A percentile compares a stretch with the other conserved stretches of the same genome.
Evolutionary conservation across 2,329 filamentous ascomycete genomes (phyloP).

Genomic region (Cryphonectria japonica): DNA sequence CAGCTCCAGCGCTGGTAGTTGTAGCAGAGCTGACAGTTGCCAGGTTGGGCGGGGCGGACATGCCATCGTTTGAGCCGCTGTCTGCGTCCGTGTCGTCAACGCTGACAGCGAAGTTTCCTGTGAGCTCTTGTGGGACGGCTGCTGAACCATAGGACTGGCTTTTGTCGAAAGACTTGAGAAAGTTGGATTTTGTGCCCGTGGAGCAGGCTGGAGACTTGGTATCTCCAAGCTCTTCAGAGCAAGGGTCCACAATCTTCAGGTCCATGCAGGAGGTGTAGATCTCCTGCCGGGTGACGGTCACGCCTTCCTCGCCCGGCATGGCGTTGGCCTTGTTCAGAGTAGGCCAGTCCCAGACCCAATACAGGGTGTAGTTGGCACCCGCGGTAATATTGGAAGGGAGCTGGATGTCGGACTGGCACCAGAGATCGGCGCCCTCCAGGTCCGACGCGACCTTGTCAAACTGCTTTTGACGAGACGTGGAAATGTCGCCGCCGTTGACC

Average conservation of each 20-base stretch:
- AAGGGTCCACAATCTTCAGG: conserved; percentile 37
- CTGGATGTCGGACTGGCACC: conserved; percentile 81
- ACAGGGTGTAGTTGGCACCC: conserved; percentile 74
- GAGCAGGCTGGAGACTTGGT: conserved; percentile 43
- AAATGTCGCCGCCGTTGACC: conserved; percentile 64
- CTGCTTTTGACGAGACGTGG: conserved; percentile 58
- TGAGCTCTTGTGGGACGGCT: conserved; percentile 51
- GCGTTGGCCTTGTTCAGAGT: conserved; percentile 50
- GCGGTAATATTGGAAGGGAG: conserved; percentile 69
- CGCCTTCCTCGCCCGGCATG: conserved; percentile 39
- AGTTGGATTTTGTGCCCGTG: conserved; percentile 32
- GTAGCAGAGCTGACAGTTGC: conserved; percentile 15
- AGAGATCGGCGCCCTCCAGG: conserved; percentile 62
- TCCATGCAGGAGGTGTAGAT: conserved; percentile 52
- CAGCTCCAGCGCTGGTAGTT: background rate
- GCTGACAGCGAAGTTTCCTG: conserved; percentile 49
- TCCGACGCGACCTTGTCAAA: conserved; percentile 56
- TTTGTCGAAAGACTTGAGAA: conserved; percentile 38
- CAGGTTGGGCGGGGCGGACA: conserved; percentile 27
- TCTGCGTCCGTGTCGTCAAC: conserved; percentile 33
- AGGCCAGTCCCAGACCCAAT: conserved; percentile 98
- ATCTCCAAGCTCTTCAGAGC: conserved; percentile 42
- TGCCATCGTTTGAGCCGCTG: conserved; percentile 27
- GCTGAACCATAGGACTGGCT: conserved; percentile 47
- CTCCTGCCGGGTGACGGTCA: conserved; percentile 38